phyloP scores from a whole-genome alignment of 192 early-diverging fungal genomes.

The Coemansia sp. region DNA sequence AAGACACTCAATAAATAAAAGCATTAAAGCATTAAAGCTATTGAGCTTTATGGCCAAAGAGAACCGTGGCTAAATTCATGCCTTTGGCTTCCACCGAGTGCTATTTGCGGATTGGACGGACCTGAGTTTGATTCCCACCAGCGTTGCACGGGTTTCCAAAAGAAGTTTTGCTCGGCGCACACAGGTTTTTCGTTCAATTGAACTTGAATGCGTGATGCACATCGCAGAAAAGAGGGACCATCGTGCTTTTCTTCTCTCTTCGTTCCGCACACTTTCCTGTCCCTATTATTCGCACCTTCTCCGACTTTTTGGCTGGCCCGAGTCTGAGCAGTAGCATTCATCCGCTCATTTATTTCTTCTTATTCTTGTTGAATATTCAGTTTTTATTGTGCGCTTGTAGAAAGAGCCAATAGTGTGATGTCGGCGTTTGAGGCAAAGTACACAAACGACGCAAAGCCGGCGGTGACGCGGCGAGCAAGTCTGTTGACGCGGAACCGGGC shows the following conservation, averaged over 20 bases:
- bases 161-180: neutral
- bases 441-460: neutral
- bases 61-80: neutral
- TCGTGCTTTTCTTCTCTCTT: constrained; percentile 11
- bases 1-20: no score
- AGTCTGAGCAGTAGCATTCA: constrained; percentile 1
- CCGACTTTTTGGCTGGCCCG: neutral
- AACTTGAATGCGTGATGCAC: neutral
- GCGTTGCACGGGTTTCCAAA: neutral
- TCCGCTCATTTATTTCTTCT: neutral
- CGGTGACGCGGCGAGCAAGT: constrained; percentile 34
- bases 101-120: neutral
- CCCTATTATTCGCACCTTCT: neutral
- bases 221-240: neutral
- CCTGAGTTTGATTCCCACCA: no score
- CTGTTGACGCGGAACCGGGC: constrained; percentile 48
- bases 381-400: neutral
- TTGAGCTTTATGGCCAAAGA: neutral
- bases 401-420: neutral
- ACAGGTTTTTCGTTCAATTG: neutral
- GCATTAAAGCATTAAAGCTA: no score
- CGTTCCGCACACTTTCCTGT: constrained; percentile 8
- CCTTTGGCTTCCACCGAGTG: neutral
- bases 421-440: constrained; percentile 28
- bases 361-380: neutral